phyloP scores from a whole-genome alignment of 805 yeast genomes.

The Teunomyces gatunensis region DNA sequence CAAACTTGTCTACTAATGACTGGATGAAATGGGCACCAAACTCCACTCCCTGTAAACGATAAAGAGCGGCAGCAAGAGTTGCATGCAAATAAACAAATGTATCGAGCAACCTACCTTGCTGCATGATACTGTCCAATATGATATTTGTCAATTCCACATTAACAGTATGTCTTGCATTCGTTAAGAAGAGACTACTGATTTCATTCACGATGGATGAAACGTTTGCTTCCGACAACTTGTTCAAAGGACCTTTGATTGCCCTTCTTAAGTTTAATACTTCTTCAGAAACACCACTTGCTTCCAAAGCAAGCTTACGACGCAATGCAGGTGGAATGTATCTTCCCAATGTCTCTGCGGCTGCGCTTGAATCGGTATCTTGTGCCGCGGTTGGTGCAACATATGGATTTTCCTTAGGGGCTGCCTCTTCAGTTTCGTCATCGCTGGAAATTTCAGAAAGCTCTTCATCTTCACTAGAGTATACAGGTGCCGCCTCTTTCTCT shows the following conservation, averaged over 20 bases:
- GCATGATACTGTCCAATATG: constrained; percentile 60
- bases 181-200: constrained; percentile 58
- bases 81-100: constrained; percentile 79
- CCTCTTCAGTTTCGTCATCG: constrained; percentile 20
- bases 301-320: constrained; percentile 52
- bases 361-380: constrained; percentile 11
- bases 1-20: constrained; percentile 68
- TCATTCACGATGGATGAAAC: constrained; percentile 67
- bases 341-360: constrained; percentile 21
- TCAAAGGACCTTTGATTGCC: constrained; percentile 77
- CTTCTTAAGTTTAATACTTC: constrained; percentile 51
- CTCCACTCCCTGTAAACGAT: constrained; percentile 77
- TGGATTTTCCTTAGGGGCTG: constrained; percentile 61
- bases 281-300: constrained; percentile 30
- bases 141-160: constrained; percentile 65
- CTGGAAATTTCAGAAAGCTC: constrained; percentile 11
- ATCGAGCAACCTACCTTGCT: constrained; percentile 68
- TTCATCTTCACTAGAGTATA: constrained; percentile 14
- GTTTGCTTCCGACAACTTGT: constrained; percentile 87
- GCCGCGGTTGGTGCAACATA: constrained; percentile 55
- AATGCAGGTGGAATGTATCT: constrained; percentile 86
- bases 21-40: constrained; percentile 88
- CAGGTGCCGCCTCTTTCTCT: constrained; percentile 28
- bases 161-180: constrained; percentile 76
- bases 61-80: constrained; percentile 70